phyloP scores from a whole-genome alignment of 2,329 filamentous ascomycete genomes.

The Endocalyx cinctus region DNA sequence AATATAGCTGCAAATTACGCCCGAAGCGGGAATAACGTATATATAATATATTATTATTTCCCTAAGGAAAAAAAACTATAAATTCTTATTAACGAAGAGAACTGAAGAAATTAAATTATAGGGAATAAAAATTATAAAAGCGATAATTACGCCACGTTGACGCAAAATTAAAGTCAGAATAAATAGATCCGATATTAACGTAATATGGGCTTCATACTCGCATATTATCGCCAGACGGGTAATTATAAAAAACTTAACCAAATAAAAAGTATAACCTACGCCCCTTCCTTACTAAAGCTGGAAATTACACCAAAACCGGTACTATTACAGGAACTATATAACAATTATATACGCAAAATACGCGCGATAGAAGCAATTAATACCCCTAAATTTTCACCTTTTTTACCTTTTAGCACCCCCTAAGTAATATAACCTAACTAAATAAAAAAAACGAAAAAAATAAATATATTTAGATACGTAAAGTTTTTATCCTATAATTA shows the following conservation, averaged over 20 bases:
- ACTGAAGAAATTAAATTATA: neutral
- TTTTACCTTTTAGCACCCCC: no score
- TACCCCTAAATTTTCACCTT: no score
- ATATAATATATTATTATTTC: conserved; percentile 1
- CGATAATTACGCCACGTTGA: neutral
- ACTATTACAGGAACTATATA: no score
- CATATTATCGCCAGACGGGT: neutral
- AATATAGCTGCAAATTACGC: neutral
- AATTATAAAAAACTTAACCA: neutral
- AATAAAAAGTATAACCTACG: neutral
- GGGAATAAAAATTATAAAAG: neutral
- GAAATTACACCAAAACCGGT: neutral
- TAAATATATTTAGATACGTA: no score
- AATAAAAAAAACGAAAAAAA: no score
- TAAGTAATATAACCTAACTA: no score
- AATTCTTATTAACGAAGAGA: neutral
- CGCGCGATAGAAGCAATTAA: no score
- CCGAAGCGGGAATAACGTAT: conserved; percentile 1
- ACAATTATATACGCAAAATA: no score
- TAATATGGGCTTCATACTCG: neutral
- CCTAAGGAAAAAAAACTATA: conserved; percentile 1
- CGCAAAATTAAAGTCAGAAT: neutral
- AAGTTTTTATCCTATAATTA: no score
- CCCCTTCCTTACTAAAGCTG: neutral
- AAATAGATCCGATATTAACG: no score